Conservation (phyloP, 176 grass and related monocot genomes). For the Carex myosuroides region DNA sequence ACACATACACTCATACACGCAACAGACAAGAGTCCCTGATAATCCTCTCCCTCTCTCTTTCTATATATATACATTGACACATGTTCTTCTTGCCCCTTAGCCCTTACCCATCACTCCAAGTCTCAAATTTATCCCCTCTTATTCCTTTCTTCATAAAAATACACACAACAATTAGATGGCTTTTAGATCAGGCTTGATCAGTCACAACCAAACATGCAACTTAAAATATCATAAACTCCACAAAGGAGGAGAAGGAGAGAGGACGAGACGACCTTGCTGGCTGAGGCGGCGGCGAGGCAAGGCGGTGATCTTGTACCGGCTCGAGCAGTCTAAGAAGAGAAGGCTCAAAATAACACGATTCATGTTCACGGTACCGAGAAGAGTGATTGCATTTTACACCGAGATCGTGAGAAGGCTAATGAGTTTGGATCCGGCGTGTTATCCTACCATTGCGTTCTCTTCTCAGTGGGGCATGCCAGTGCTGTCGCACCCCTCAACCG, state of each 20-base stretch:
- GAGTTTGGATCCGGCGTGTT: slow-evolving; percentile 27
- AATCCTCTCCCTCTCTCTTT: slow-evolving; percentile 1
- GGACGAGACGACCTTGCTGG: slow-evolving; percentile 12
- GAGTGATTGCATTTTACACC: slow-evolving; percentile 40
- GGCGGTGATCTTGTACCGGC: slow-evolving; percentile 14
- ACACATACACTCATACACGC: background rate
- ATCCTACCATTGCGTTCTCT: slow-evolving; percentile 59
- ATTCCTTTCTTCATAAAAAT: slow-evolving; percentile 34
- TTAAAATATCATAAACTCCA: background rate
- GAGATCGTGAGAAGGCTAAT: slow-evolving; percentile 45
- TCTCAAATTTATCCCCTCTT: background rate
- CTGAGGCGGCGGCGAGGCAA: background rate
- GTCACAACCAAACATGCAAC: slow-evolving; percentile 32
- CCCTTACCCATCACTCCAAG: background rate
- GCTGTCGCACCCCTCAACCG: slow-evolving; percentile 38
- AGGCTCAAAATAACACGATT: slow-evolving; percentile 28
- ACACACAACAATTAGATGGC: slow-evolving; percentile 28
- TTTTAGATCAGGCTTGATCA: slow-evolving; percentile 2
- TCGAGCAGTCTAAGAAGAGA: slow-evolving; percentile 5
- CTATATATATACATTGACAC: slow-evolving; percentile 29
- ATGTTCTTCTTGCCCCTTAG: slow-evolving; percentile 20
- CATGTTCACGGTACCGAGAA: slow-evolving; percentile 35
- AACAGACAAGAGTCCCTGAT: slow-evolving; percentile 1
- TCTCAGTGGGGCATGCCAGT: slow-evolving; percentile 70
- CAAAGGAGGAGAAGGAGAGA: slow-evolving; percentile 16